These are phyloP conservation scores for Lasiodiplodia sp. DNA, from an alignment of 2,329 filamentous ascomycete species.

Conservation along the genomic window DNA sequence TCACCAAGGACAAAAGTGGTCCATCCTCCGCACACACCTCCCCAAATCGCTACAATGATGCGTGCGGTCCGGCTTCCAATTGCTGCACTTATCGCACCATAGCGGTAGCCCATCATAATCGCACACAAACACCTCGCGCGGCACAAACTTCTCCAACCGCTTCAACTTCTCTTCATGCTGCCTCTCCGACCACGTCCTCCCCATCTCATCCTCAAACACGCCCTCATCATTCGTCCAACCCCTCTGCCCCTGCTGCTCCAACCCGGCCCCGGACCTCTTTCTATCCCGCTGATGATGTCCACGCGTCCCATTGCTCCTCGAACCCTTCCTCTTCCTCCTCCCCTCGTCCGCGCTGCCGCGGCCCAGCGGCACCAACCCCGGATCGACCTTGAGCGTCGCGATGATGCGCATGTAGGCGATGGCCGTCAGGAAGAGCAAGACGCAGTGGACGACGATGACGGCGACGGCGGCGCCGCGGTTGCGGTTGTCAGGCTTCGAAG, in stretches of 20 bases:
- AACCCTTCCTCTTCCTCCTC: constrained; percentile 8
- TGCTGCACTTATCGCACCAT: constrained; percentile 84
- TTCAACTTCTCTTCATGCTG: constrained; percentile 20
- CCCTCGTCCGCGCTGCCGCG: constrained; percentile 30
- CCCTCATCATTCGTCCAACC: neutral
- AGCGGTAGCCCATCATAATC: constrained; percentile 82
- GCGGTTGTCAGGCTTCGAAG: constrained; percentile 30
- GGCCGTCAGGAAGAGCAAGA: constrained; percentile 73
- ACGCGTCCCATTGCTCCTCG: neutral
- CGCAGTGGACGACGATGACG: constrained; percentile 75
- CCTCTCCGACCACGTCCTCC: constrained; percentile 22
- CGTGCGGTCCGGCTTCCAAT: constrained; percentile 86
- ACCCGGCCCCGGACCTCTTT: constrained; percentile 33
- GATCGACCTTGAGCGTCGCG: constrained; percentile 70
- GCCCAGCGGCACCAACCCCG: constrained; percentile 71
- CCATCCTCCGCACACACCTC: constrained; percentile 87
- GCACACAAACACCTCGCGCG: constrained; percentile 83
- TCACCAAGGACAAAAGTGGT: constrained; percentile 88
- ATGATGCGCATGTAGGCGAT: constrained; percentile 75
- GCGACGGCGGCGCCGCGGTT: constrained; percentile 68
- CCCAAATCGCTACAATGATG: constrained; percentile 86
- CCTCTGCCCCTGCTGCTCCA: constrained; percentile 33
- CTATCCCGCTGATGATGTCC: constrained; percentile 34
- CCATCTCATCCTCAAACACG: constrained; percentile 22
- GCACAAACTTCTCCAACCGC: constrained; percentile 67